phyloP scores from a whole-genome alignment of 1,139 yeast genomes.

The Barnettozyma hawaiiensis region DNA sequence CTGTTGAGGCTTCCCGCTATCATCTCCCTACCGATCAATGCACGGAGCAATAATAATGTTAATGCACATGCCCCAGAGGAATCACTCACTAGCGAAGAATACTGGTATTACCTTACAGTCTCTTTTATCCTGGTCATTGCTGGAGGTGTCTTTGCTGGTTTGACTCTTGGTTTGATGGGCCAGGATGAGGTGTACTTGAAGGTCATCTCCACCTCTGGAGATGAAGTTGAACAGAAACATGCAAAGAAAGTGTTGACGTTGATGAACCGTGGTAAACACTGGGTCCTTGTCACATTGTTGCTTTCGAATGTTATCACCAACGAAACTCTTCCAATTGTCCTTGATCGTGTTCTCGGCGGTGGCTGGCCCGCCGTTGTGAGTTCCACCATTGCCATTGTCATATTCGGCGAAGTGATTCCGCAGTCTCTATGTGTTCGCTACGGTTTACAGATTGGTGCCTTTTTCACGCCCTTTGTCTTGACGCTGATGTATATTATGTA shows the following conservation, averaged over 20 bases:
- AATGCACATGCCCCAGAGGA: constrained; percentile 1
- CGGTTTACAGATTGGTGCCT: constrained; percentile 87
- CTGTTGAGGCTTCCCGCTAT: constrained; percentile 5
- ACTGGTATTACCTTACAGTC: constrained; percentile 35
- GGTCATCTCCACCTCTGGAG: constrained; percentile 52
- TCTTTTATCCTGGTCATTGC: constrained; percentile 69
- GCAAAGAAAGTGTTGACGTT: constrained; percentile 72
- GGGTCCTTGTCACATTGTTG: constrained; percentile 92
- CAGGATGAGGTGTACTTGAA: constrained; percentile 90
- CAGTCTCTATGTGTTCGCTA: constrained; percentile 90
- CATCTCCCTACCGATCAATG: constrained; percentile 4
- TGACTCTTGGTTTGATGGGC: constrained; percentile 94
- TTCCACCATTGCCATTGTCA: constrained; percentile 86
- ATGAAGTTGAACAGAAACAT: constrained; percentile 51
- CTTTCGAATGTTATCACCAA: constrained; percentile 88
- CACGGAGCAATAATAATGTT: not conserved
- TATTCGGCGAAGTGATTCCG: constrained; percentile 95
- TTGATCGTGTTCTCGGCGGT: constrained; percentile 90
- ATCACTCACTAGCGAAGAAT: constrained; percentile 17
- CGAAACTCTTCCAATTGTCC: constrained; percentile 89
- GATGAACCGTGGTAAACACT: constrained; percentile 84
- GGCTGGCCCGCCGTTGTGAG: constrained; percentile 97
- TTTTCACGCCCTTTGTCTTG: constrained; percentile 84
- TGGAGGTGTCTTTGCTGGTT: constrained; percentile 96
- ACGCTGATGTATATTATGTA: constrained; percentile 83